Evolutionary conservation across 2,329 filamentous ascomycete genomes (phyloP), one percentile per base, ranked within the genome.

Genomic region (Aspergillus caelatus): DNA sequence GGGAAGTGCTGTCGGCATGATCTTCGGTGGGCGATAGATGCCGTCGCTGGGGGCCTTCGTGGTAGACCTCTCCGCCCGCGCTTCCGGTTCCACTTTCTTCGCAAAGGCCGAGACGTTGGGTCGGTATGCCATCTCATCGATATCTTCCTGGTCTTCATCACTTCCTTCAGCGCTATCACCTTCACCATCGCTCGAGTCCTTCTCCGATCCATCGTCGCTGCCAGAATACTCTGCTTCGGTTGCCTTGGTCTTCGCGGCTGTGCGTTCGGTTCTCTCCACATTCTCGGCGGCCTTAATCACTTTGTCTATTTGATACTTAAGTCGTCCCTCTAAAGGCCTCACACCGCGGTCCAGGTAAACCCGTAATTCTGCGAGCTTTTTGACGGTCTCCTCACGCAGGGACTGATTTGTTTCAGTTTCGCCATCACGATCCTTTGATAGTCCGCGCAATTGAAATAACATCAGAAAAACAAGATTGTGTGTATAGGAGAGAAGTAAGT

Each of bases 291-390:
- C 92, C 67, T 93, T 91, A 23, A 99, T 84, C 30, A 97, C 93
- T 75, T 96, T 95, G 78, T 98, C 94, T 72, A 99, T 93, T 76
- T 97, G 94, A 79, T 97, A 99, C 69, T 93, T 94, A 65, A 99
- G 81, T 71, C 94, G 91, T 69, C 91, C 90, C 79, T 99, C 96
- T 19, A 98, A 81, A 0, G 95, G 95, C 19, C 92, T 88, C 4
- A 97, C 91, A 68, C 95, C 96, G 75, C 93, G 93, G 74, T 99
- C 96, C 1, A 99, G 83, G 75, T 96, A 98, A 0, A 97, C 84
- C n/a, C 94, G 88, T 58, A 97, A 83, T 77, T 97, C 93, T 21
- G 94, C 88, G n/a, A 99, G 85, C 75, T 96, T 97, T 69, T 90
- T 89, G 2, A 95, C 89, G 0, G 94, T 89, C 2, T 90, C 84